These are phyloP conservation scores for Laguncularia racemosa DNA, from an alignment of 345 rosid species.

Conservation along the genomic window DNA sequence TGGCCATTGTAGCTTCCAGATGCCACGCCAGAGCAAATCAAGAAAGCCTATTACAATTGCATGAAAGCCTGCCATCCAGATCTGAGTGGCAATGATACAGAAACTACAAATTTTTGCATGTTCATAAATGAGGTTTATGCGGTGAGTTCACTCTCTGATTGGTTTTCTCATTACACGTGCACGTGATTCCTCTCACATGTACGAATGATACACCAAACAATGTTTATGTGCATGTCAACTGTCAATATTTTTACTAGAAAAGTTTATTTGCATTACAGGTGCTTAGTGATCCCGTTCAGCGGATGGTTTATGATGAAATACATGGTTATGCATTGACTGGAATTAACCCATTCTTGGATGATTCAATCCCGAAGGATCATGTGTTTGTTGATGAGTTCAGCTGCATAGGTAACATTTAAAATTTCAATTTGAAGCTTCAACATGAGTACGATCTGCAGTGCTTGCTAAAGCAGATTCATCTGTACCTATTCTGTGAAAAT, in stretches of 20 bases:
- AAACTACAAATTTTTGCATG: conserved; percentile 86
- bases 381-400: conserved; percentile 92
- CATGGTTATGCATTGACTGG: conserved; percentile 86
- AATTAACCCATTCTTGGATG: conserved; percentile 78
- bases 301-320: conserved; percentile 95
- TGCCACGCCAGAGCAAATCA: conserved; percentile 81
- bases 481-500: no score
- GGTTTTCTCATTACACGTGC: no score
- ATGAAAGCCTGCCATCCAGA: conserved; percentile 98
- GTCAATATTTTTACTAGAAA: conserved; percentile 4
- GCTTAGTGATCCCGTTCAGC: conserved; percentile 92
- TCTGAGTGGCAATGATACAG: conserved; percentile 72
- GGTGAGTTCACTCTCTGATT: conserved; percentile 34
- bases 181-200: no score
- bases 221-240: not conserved
- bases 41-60: conserved; percentile 92
- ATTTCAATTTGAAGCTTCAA: no score
- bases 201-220: no score
- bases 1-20: conserved; percentile 55
- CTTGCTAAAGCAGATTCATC: no score
- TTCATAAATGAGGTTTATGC: conserved; percentile 84
- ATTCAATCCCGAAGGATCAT: conserved; percentile 56
- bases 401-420: conserved; percentile 64
- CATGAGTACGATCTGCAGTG: no score
- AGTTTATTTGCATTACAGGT: conserved; percentile 41